Base-by-base conservation (phyloP, 495 filamentous ascomycete genomes). In the Penicillium antarcticum region DNA sequence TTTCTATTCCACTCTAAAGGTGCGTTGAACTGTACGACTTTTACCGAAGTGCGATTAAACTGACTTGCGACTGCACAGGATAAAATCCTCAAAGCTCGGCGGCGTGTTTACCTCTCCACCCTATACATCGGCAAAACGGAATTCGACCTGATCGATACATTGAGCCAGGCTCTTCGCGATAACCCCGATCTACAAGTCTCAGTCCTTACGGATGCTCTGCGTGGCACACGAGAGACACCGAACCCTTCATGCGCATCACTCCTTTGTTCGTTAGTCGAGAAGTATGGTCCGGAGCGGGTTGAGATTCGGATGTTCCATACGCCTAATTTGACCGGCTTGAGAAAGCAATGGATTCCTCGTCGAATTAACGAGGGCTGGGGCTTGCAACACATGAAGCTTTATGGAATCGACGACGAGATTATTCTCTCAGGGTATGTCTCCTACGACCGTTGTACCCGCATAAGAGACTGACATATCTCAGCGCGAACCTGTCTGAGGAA, bases 331-430 rank as follows among this genome's bases (percentile, higher is more conserved):
- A 96, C 88, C 0, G 95, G 94, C 0, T 55, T 92, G 38, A 81
- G 85, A 40, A 97, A 97, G 74, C 83, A 81, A 57, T 65, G 88
- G 56, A 79, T 97, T 37, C 94, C 94, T 2, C 86, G 83, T 55
- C 80, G 94, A 9, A 90, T 97, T 62, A 99, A 99, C 58, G 94
- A 99, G 66, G 94, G 94, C 32, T 99, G 94, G 92, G 94, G 94
- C 12, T 71, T 99, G 37, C 94, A 99, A 63, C 94, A 99, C 63
- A 99, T 99, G 90, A 99, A 99, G 77, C 79, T 99, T 0, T 99
- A 99, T 57, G 94, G 95, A 1, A 70, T 96, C 36, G 94, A 99
- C 53, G 91, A 97, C 60, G 92, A 97, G 67, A 84, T 99, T 42
- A 94, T 99, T 32, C 79, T 99, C 23, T 95, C 91, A 2, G 94